Percentiles rank a stretch among this genome's conserved stretches.
phyloP scores from a whole-genome alignment of 1,284 basidiomycete genomes.

The Heterobasidion parviporum region DNA sequence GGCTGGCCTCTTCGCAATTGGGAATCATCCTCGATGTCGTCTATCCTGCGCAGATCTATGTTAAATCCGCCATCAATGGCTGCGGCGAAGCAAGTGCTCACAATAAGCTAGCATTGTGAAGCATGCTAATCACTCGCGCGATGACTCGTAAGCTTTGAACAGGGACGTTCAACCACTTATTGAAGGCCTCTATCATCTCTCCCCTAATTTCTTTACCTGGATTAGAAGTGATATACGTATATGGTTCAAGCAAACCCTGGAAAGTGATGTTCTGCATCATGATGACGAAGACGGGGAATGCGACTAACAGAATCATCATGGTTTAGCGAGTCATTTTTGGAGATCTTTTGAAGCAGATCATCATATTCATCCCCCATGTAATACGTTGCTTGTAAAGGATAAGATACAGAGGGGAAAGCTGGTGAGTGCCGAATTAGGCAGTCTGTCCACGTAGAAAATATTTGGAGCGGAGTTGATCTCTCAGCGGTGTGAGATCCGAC shows the following conservation, averaged over 20 bases:
- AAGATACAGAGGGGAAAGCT: too few species aligned
- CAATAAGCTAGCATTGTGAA: constrained; percentile 93
- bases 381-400: background rate
- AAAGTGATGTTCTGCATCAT: background rate
- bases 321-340: background rate
- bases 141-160: constrained; percentile 66
- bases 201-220: constrained; percentile 93
- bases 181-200: constrained; percentile 91
- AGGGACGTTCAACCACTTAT: constrained; percentile 85
- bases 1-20: constrained; percentile 84
- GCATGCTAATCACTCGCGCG: constrained; percentile 80
- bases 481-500: too few species aligned
- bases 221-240: constrained; percentile 75
- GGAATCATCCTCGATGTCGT: constrained; percentile 96
- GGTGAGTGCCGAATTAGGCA: too few species aligned
- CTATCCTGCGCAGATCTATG: constrained; percentile 51
- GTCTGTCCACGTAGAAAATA: too few species aligned
- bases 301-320: background rate
- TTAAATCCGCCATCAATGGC: background rate
- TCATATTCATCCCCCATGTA: background rate
- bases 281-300: background rate
- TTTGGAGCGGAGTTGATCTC: too few species aligned
- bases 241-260: constrained; percentile 83
- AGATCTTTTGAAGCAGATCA: background rate
- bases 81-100: constrained; percentile 26